These are phyloP conservation scores for Saccharomycopsis fodiens DNA, from an alignment of 805 yeast species.

Conservation along the genomic window DNA sequence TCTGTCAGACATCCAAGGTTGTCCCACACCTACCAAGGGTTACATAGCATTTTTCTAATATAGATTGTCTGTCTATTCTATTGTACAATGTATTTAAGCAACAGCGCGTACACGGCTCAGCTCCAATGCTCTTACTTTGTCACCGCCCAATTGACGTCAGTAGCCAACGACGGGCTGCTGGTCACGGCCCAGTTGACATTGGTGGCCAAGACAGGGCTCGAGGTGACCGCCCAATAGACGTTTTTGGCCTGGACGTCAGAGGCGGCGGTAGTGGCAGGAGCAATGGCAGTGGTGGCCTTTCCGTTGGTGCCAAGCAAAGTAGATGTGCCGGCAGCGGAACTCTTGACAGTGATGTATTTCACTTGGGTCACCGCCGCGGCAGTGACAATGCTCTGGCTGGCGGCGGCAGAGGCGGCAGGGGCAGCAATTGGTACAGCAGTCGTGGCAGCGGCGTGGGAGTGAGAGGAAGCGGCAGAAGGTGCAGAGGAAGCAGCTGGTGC, in stretches of 20 bases:
- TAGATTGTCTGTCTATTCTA: background rate
- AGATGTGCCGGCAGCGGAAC: background rate
- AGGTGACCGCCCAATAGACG: background rate
- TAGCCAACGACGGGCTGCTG: background rate
- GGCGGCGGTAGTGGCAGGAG: background rate
- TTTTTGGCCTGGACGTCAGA: background rate
- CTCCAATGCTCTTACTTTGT: no score
- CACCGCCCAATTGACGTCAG: background rate
- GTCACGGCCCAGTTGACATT: background rate
- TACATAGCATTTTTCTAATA: background rate
- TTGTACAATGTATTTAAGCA: background rate
- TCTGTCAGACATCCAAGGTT: no score
- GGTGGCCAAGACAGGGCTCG: background rate
- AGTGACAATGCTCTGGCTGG: background rate
- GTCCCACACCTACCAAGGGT: no score
- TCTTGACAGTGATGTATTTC: background rate
- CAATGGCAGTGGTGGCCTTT: background rate
- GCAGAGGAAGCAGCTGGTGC: constrained; percentile 1
- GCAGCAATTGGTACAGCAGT: background rate
- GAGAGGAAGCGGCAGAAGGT: background rate
- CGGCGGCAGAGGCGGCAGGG: background rate
- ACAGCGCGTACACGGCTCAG: no score
- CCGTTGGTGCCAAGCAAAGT: background rate
- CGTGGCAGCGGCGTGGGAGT: background rate
- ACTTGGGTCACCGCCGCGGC: background rate